Conservation (phyloP, 2,329 filamentous ascomycete genomes). For the Ophiocordyceps robertsii region DNA sequence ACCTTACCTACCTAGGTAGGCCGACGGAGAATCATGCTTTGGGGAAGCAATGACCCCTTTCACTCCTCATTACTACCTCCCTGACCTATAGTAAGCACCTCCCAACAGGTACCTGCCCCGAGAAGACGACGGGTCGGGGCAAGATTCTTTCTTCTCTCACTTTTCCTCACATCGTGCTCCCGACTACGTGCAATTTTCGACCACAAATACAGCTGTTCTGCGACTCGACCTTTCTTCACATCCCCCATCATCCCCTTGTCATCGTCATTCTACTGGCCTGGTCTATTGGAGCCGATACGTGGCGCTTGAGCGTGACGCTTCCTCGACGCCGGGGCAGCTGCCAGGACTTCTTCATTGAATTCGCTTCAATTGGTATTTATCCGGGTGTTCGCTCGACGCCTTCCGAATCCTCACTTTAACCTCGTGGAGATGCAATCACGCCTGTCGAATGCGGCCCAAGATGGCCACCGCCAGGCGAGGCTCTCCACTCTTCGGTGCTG, state of each 20-base stretch:
- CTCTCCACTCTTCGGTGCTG: conserved; percentile 56
- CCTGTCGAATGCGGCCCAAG: conserved; percentile 9
- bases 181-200: conserved; percentile 3
- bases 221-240: not conserved
- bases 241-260: not conserved
- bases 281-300: no score
- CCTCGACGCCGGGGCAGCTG: not conserved
- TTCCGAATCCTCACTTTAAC: conserved; percentile 55
- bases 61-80: no score
- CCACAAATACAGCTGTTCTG: not conserved
- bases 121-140: no score
- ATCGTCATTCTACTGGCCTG: no score
- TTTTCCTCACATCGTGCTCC: no score
- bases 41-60: no score
- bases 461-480: conserved; percentile 14
- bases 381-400: conserved; percentile 48
- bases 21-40: not conserved
- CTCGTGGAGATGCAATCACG: conserved; percentile 44
- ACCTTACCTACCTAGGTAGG: no score
- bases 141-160: no score
- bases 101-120: no score
- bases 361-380: conserved; percentile 23
- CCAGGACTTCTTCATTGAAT: not conserved
- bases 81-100: no score
- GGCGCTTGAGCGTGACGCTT: no score